A percentile compares a stretch with the other conserved stretches of the same genome.
These are phyloP conservation scores for Backusella liffmaniae DNA, from an alignment of 192 early-diverging fungal genomes.

Conservation along the genomic window DNA sequence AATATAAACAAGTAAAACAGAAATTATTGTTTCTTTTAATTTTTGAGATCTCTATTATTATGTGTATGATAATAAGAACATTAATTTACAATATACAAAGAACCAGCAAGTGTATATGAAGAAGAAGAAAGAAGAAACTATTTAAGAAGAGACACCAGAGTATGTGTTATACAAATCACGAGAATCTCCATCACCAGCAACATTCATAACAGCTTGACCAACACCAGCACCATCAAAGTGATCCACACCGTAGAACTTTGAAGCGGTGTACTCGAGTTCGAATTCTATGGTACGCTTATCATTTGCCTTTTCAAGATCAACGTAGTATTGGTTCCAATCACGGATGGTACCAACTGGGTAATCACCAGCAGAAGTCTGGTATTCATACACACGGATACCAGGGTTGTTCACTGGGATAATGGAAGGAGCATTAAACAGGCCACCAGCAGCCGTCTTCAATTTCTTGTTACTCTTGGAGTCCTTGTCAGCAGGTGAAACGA, in stretches of 20 bases:
- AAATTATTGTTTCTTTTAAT: too few species aligned
- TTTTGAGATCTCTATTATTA: background rate
- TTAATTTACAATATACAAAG: constrained; percentile 7
- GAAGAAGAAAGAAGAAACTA: background rate
- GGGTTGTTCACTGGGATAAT: constrained; percentile 40
- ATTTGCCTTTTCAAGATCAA: constrained; percentile 26
- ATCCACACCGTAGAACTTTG: constrained; percentile 19
- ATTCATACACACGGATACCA: constrained; percentile 38
- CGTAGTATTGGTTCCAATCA: constrained; percentile 32
- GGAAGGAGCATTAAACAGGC: constrained; percentile 40
- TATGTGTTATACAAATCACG: background rate
- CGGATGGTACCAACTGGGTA: constrained; percentile 21
- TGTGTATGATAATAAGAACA: background rate
- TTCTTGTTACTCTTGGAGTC: background rate
- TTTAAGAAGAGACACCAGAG: background rate
- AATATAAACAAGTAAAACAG: too few species aligned
- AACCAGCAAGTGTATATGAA: background rate
- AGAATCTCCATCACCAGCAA: background rate
- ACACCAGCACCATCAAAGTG: constrained; percentile 19
- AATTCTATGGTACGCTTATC: constrained; percentile 5
- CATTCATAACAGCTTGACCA: background rate
- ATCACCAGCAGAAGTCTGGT: background rate
- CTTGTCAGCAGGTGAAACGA: background rate
- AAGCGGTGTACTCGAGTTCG: constrained; percentile 28
- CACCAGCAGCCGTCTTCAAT: constrained; percentile 11